Evolutionary conservation across 2,329 filamentous ascomycete species (phyloP).

Genomic region (Sarocladium strictum): DNA sequence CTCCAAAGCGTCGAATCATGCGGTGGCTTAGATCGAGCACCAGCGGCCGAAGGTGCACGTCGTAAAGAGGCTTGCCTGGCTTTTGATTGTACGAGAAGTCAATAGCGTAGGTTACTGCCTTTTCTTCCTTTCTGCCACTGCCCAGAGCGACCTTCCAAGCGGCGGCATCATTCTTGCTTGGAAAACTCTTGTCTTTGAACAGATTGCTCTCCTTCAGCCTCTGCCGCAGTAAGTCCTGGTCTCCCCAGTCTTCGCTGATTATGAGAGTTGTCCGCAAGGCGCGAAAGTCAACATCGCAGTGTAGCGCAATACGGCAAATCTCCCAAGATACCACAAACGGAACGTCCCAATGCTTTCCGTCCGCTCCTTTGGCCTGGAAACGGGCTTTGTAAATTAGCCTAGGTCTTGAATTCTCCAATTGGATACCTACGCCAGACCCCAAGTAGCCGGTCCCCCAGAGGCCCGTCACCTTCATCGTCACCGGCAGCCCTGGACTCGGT

Average conservation of each 20-base stretch:
- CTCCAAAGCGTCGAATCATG: conserved; percentile 48
- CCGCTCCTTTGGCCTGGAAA: background rate
- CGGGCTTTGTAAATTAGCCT: background rate
- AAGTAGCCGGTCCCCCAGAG: background rate
- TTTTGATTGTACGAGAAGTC: conserved; percentile 31
- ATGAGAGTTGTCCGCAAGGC: conserved; percentile 21
- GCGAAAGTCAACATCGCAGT: conserved; percentile 36
- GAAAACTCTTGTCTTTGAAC: conserved; percentile 41
- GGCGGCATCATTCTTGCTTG: conserved; percentile 35
- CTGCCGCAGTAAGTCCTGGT: conserved; percentile 38
- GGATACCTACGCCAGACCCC: conserved; percentile 33
- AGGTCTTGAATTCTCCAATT: background rate
- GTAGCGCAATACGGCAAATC: conserved; percentile 38
- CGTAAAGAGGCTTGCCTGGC: conserved; percentile 34
- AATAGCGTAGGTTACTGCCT: conserved; percentile 37
- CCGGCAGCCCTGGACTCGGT: background rate
- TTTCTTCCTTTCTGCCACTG: conserved; percentile 26
- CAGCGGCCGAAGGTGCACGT: conserved; percentile 41
- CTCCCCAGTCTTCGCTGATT: conserved; percentile 28
- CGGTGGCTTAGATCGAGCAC: conserved; percentile 44
- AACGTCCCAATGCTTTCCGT: background rate
- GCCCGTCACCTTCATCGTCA: background rate
- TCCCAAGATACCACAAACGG: conserved; percentile 46
- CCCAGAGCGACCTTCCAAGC: conserved; percentile 41
- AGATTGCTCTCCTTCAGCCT: conserved; percentile 30